These are phyloP conservation scores for Miscanthus lutarioriparius DNA, from an alignment of 176 grass and related monocot genomes.

Conservation along the genomic window DNA sequence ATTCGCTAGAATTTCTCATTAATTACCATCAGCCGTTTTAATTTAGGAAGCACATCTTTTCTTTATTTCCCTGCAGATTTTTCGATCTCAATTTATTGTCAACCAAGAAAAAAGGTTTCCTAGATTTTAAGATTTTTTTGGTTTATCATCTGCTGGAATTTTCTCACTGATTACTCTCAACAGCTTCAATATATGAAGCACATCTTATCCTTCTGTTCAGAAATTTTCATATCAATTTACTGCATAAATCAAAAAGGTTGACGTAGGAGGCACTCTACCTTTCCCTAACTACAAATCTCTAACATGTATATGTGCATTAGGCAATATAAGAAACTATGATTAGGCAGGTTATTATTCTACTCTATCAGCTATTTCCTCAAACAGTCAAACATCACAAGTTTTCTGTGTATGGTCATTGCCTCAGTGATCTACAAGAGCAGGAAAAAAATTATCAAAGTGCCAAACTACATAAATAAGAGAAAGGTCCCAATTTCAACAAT, in stretches of 20 bases:
- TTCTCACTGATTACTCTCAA: not conserved
- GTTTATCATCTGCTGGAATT: not conserved
- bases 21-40: no score
- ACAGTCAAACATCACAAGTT: not conserved
- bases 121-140: no score
- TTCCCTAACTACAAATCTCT: not conserved
- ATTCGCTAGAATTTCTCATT: not conserved
- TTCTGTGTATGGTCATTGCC: not conserved
- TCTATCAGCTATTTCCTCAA: not conserved
- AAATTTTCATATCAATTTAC: not conserved
- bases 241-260: not conserved
- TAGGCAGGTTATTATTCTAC: not conserved
- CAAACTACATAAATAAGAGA: not conserved
- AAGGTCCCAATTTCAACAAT: constrained; percentile 12
- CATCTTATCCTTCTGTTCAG: not conserved
- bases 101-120: no score
- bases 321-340: not conserved
- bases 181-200: not conserved
- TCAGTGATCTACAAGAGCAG: not conserved
- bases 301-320: not conserved
- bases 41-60: no score
- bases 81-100: no score
- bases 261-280: not conserved
- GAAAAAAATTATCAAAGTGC: not conserved
- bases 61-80: no score